A percentile compares a stretch with the other conserved stretches of the same genome.
Evolutionary conservation across 108 stramenopile species (phyloP).

Genomic region (Mayamaea pseudoterrestris): DNA sequence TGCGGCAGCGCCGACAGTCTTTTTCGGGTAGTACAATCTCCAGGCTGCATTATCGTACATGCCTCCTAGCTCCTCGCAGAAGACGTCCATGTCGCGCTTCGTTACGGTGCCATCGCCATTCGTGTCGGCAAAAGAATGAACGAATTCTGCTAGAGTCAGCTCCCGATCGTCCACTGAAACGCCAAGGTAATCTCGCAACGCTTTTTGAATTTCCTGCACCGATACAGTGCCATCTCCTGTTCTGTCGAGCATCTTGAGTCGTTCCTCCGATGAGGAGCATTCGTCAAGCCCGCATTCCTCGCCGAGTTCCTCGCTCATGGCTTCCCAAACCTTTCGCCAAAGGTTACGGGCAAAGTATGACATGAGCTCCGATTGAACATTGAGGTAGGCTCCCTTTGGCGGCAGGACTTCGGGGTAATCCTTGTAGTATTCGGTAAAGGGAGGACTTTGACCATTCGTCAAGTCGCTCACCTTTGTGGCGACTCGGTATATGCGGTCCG

Average conservation of each 20-base stretch:
- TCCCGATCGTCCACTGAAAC: constrained; percentile 24
- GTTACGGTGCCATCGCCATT: constrained; percentile 27
- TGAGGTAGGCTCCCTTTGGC: constrained; percentile 32
- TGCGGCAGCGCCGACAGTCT: too few relatives aligned
- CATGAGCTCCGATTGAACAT: constrained; percentile 42
- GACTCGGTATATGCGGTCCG: constrained; percentile 25
- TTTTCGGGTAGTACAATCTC: background rate
- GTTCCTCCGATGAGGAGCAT: constrained; percentile 10
- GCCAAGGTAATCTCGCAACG: constrained; percentile 22
- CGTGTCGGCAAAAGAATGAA: constrained; percentile 28
- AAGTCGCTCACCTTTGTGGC: constrained; percentile 37
- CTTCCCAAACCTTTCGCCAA: constrained; percentile 29
- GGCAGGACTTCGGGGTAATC: constrained; percentile 21
- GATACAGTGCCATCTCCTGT: constrained; percentile 20
- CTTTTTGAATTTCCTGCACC: constrained; percentile 30
- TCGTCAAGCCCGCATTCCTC: background rate
- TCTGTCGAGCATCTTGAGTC: constrained; percentile 19
- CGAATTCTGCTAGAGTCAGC: constrained; percentile 20
- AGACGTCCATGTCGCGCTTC: constrained; percentile 18
- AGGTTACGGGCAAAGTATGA: constrained; percentile 33
- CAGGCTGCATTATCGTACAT: constrained; percentile 5
- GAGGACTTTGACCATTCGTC: constrained; percentile 36
- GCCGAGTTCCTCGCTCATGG: constrained; percentile 4
- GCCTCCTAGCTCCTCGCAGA: constrained; percentile 22
- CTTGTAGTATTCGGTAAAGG: constrained; percentile 32